These are phyloP conservation scores for Xylaria sp. DNA, from an alignment of 2,329 filamentous ascomycete species.

Conservation along the genomic window DNA sequence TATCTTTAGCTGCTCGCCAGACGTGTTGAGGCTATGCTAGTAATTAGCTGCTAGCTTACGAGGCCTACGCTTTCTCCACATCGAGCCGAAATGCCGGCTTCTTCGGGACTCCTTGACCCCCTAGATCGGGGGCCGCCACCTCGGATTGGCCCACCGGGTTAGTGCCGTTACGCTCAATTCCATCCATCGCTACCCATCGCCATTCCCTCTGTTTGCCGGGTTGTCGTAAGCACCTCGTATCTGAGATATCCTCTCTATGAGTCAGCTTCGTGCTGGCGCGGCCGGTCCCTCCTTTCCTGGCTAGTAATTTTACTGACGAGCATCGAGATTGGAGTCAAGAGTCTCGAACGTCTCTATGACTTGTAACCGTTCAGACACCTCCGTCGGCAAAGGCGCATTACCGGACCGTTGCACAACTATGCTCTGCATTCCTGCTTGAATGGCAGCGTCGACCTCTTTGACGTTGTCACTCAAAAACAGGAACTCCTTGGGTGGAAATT, in stretches of 20 bases:
- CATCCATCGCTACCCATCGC: slow-evolving; percentile 4
- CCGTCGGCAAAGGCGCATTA: slow-evolving; percentile 63
- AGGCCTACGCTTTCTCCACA: slow-evolving; percentile 11
- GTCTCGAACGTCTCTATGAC: slow-evolving; percentile 36
- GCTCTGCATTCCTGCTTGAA: slow-evolving; percentile 64
- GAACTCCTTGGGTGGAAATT: slow-evolving; percentile 56
- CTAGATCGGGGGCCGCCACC: slow-evolving; percentile 5
- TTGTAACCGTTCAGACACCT: slow-evolving; percentile 43
- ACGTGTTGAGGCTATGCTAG: slow-evolving; percentile 5
- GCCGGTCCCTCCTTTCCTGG: slow-evolving; percentile 9
- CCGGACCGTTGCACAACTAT: slow-evolving; percentile 68
- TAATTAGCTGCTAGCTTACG: slow-evolving; percentile 14
- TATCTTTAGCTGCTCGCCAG: slow-evolving; percentile 10
- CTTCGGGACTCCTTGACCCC: slow-evolving; percentile 17
- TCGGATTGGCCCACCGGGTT: slow-evolving; percentile 18
- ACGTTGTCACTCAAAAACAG: slow-evolving; percentile 84
- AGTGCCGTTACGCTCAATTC: slow-evolving; percentile 10
- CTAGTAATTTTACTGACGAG: slow-evolving; percentile 16
- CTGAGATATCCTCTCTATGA: not conserved
- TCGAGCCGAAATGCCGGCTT: slow-evolving; percentile 14
- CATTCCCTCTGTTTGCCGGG: not conserved
- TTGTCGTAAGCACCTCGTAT: slow-evolving; percentile 7
- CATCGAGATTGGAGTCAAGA: slow-evolving; percentile 28
- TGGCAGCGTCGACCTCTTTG: slow-evolving; percentile 66
- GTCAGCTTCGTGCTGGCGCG: not conserved